Percentiles rank a stretch among this genome's conserved stretches.
These are phyloP conservation scores for Anthoceros angustus DNA, from an alignment of 225 moss, liverwort and hornwort genomes.

Conservation along the genomic window DNA sequence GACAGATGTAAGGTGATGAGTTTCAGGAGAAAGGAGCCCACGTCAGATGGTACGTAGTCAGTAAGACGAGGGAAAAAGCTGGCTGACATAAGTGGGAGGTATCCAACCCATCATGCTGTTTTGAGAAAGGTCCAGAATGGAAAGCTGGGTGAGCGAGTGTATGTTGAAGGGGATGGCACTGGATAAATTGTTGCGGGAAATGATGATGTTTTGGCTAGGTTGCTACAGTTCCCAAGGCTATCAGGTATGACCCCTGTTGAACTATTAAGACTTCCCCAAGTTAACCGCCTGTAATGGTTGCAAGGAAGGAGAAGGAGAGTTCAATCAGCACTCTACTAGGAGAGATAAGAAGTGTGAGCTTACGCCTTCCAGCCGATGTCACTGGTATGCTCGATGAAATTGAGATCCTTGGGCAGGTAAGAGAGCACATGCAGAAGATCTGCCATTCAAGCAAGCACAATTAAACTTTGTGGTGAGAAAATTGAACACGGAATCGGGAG, in stretches of 20 bases:
- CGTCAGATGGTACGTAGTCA: neutral
- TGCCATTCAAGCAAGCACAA: constrained; percentile 14
- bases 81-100: neutral
- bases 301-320: too few species aligned
- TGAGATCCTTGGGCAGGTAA: constrained; percentile 75
- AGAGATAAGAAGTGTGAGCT: constrained; percentile 4
- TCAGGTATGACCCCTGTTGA: too few species aligned
- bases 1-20: neutral
- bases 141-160: neutral
- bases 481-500: neutral
- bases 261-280: too few species aligned
- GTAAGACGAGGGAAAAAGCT: neutral
- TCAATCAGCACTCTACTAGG: too few species aligned
- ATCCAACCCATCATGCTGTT: neutral
- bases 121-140: neutral
- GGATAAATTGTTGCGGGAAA: neutral
- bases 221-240: too few species aligned
- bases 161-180: neutral
- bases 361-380: constrained; percentile 97
- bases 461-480: neutral
- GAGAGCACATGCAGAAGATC: constrained; percentile 94
- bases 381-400: constrained; percentile 90
- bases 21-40: neutral
- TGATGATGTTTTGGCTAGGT: neutral
- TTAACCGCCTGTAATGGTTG: too few species aligned